Base-by-base conservation (phyloP, 371 early-diverging fungal genomes). In the Mucor racemosus region DNA sequence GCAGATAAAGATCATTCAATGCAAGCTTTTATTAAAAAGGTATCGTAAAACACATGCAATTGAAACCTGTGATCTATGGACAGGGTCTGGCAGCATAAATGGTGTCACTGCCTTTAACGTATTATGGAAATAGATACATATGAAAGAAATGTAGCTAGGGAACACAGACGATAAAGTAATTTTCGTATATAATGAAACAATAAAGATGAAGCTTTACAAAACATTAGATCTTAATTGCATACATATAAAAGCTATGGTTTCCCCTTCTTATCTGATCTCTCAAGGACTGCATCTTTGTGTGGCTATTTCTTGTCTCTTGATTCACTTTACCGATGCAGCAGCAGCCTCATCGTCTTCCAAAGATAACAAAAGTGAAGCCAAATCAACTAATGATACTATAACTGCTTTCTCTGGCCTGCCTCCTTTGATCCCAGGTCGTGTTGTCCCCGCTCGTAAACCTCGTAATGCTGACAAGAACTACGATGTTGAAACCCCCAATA, bases 221-320 rank as follows among this genome's bases (percentile, higher is more conserved):
- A 17, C 44, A 44, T 17, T 44, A 15, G 7, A 3, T 26, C 26
- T 26, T 26, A 26, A 26, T 26, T 26, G 3, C 26, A 26, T 26
- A 26, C 26, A 26, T 26, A 26, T 26, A 26, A 26, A 26, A 26
- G 26, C 17, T 7, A 44, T 44, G 44, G 44, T 44, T 5, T 44
- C 44, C 17, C 7, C 42, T 15, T 13, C 44, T 17, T 44, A 44
- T 44, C 44, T 44, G 17, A 65, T 69, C 54, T 60, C 65, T 46
- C 60, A 65, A 55, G 60, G 69, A 14, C 44, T 65, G 6, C 44
- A 60, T 8, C 56, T 69, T 1, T 56, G 42, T n/a, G 26, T 67
- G 21, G 39, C 61, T 26, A 60, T 64, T 13, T 64, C 69, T n/a
- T 60, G 58, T 34, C 42, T 69, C 40, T 60, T 67, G 46, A 11